Evolutionary conservation across 2,329 filamentous ascomycete genomes (phyloP), one percentile per base, ranked within the genome.

Genomic region (Dactylellina leptospora): DNA sequence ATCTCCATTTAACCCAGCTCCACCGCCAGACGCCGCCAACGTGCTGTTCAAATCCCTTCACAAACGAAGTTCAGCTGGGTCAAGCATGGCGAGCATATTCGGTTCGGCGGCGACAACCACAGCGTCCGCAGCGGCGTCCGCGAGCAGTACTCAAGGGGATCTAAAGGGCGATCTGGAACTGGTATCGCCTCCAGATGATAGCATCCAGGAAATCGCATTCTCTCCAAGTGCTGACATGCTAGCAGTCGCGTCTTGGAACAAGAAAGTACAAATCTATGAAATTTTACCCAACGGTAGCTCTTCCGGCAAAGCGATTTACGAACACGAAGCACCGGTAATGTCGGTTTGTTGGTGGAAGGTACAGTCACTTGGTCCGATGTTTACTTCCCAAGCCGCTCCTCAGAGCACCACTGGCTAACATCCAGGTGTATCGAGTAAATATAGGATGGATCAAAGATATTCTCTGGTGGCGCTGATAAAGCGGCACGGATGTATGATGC

Each of bases 241-340:
- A 16, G 92, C 93, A 22, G 91, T 97, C 33, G 84, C 92, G 50
- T 96, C 92, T 77, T 99, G 95, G 95, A 95, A 99, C 82, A 96
- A 96, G 83, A 96, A 96, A 80, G 92, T 97, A 74, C 90, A 93
- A 78, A 93, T 99, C 79, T 99, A 97, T 82, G 92, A 97, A 80
- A 92, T 97, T 79, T 87, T 89, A 75, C 82, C 81, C 63, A 87
- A 87, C 75, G 92, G 92, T 44, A 86, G 90, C 78, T 93, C 90
- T 78, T 87, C 92, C 79, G 92, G 92, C 53, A 93, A 93, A 78
- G 92, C 92, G 74, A 83, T 89, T 69, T 96, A 95, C 78, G 90
- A 96, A 76, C 91, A 96, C 81, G 89, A 92, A 75, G 91, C 85
- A 45, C 92, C 93, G 2, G 93, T 96, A 2, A 82, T 99, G 73